Percentiles rank a stretch among this genome's conserved stretches.
phyloP scores from a whole-genome alignment of 192 early-diverging fungal species.

The Spizellomyces sp. region DNA sequence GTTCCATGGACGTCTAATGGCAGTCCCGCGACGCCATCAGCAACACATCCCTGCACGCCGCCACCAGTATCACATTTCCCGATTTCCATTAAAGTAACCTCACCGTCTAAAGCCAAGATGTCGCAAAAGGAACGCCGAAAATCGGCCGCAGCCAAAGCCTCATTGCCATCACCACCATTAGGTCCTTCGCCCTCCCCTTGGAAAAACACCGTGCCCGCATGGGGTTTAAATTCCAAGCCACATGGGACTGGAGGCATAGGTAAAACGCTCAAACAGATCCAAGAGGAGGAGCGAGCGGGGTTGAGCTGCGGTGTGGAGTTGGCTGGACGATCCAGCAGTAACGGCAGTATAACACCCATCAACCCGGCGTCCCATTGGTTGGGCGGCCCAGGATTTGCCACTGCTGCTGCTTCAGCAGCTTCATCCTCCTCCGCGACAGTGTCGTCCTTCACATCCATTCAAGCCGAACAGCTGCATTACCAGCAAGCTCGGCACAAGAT shows the following conservation, averaged over 20 bases:
- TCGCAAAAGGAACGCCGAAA: conserved; percentile 32
- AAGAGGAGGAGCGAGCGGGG: not conserved
- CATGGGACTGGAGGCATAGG: not conserved
- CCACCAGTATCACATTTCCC: too few relatives aligned
- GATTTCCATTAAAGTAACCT: too few relatives aligned
- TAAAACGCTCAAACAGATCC: not conserved
- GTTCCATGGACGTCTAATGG: too few relatives aligned
- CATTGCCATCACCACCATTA: not conserved
- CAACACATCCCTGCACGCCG: too few relatives aligned
- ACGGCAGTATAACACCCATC: not conserved
- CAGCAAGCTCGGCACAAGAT: not conserved
- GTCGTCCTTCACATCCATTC: conserved; percentile 38
- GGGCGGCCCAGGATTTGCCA: too few relatives aligned
- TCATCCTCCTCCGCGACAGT: too few relatives aligned
- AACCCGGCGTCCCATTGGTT: not conserved
- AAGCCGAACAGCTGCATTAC: conserved; percentile 34
- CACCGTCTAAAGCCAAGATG: not conserved
- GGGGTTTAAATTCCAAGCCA: not conserved
- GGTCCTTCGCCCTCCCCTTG: conserved; percentile 1
- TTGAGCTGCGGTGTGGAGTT: not conserved
- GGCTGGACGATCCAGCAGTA: too few relatives aligned
- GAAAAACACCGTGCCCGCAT: not conserved
- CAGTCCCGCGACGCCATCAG: too few relatives aligned
- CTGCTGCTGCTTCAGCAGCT: not conserved
- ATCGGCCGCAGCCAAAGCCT: conserved; percentile 4